These are phyloP conservation scores for Globisporangium lucens DNA, from an alignment of 352 stramenopile species.

Conservation along the genomic window DNA sequence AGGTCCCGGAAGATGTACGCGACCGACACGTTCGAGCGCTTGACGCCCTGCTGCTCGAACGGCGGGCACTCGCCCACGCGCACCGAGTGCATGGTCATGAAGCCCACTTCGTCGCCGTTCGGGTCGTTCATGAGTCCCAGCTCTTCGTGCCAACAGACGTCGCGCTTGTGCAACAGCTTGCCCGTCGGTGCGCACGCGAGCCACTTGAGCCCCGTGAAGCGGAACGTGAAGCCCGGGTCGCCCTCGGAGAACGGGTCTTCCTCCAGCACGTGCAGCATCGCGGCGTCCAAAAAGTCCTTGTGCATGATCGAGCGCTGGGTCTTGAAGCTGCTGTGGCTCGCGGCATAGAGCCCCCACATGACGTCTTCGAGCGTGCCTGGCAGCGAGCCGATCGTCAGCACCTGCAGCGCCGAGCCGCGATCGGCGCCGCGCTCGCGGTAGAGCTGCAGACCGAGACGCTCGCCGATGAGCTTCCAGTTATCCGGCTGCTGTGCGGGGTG, in stretches of 20 bases:
- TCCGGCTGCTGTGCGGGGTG: conserved; percentile 50
- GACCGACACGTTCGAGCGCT: conserved; percentile 45
- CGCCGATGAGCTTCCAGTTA: conserved; percentile 59
- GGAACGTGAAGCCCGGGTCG: conserved; percentile 48
- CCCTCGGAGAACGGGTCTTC: conserved; percentile 49
- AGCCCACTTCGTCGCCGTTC: conserved; percentile 54
- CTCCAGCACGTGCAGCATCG: conserved; percentile 56
- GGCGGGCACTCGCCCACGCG: conserved; percentile 47
- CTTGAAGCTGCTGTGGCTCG: conserved; percentile 43
- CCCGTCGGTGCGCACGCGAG: conserved; percentile 37
- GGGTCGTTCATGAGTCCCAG: conserved; percentile 47
- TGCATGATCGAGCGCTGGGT: conserved; percentile 67
- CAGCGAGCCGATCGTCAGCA: conserved; percentile 48
- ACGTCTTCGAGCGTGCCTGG: conserved; percentile 53
- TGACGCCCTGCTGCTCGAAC: conserved; percentile 54
- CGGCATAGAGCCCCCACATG: conserved; percentile 56
- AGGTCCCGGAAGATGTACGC: conserved; percentile 64
- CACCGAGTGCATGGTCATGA: conserved; percentile 58
- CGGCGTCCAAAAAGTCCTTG: conserved; percentile 47
- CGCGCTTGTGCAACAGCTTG: conserved; percentile 63
- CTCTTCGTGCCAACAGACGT: conserved; percentile 65
- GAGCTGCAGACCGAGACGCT: conserved; percentile 47
- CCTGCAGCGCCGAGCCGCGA: conserved; percentile 47
- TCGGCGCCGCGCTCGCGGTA: conserved; percentile 54
- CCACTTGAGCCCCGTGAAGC: conserved; percentile 63